Base-by-base conservation (phyloP, 2,329 filamentous ascomycete species). In the Anisogramma anomala region DNA sequence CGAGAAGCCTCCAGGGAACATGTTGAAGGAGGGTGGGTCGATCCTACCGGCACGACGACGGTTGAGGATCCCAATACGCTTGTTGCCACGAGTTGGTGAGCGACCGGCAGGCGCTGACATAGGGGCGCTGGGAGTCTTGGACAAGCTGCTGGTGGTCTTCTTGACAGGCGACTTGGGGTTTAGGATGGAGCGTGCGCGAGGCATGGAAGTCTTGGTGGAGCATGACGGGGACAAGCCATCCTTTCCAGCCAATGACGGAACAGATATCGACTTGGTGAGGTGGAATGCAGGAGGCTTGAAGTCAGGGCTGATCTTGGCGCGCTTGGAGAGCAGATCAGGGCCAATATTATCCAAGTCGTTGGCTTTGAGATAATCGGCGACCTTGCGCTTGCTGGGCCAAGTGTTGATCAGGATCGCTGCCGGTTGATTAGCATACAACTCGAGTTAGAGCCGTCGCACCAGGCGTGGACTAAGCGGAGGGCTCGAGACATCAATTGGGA, bases 21-120 rank as follows among this genome's bases (percentile, higher is more conserved):
- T 63, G 37, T 63, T 61, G 57, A 79, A 79, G 11, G 72, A 62
- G 2, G 83, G 80, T 1, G 82, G 79, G 50, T 89, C 82, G 41
- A 88, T 68, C 34, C 85, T 82, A n/a, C 70, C 71, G 13, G 71
- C 73, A 45, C 76, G 75, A 36, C 82, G 79, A 45, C 82, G 77
- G 55, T 72, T 77, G 31, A 86, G 68, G 48, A 86, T 75, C 38
- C 77, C 75, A 20, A 78, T 67, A 46, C 78, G 75, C 63, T 85
- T 87, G 52, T 69, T 61, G 53, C 61, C 61, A 37, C 80, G 68
- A n/a, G 72, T 82, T 2, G 86, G 85, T 3, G 85, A 91, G 48
- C 86, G 83, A 35, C 86, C 84, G 51, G 83, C 84, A 30, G 82
- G 81, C n/a, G 81, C 76, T 34, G 76, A 68, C 14, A 75, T 63